Percentiles rank a stretch among this genome's conserved stretches.
Conservation (phyloP, 176 grass and related monocot species). For the Avena insularis region DNA sequence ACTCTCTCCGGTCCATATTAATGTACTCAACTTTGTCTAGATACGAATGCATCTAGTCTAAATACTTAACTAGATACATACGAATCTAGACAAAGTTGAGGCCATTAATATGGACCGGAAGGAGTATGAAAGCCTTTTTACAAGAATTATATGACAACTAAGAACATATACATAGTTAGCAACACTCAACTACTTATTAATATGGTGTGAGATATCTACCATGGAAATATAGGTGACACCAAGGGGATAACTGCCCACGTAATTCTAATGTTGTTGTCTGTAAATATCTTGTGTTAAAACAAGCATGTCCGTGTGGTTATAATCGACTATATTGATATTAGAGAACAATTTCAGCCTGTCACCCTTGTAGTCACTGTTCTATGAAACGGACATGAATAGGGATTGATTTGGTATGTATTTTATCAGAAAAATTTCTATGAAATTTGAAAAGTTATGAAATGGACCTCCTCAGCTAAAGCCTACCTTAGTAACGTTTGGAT, state of each 20-base stretch:
- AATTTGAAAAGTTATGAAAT: neutral
- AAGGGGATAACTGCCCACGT: neutral
- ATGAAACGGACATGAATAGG: neutral
- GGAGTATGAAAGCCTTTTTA: neutral
- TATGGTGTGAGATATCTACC: slow-evolving; percentile 20
- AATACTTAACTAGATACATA: too few species aligned
- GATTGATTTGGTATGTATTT: slow-evolving; percentile 17
- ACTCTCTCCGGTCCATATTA: too few species aligned
- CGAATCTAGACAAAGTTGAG: too few species aligned
- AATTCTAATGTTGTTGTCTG: slow-evolving; percentile 1
- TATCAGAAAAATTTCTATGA: slow-evolving; percentile 28
- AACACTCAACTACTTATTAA: neutral
- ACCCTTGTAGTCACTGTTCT: neutral
- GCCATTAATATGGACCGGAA: too few species aligned
- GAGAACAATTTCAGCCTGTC: slow-evolving; percentile 4
- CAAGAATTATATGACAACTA: neutral
- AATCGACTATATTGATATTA: neutral
- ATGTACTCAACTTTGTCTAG: too few species aligned
- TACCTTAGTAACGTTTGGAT: slow-evolving; percentile 98
- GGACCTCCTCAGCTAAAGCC: neutral
- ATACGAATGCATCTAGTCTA: too few species aligned
- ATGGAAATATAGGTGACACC: neutral
- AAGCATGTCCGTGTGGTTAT: slow-evolving; percentile 17
- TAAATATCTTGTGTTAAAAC: slow-evolving; percentile 14
- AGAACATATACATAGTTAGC: neutral